phyloP scores from a whole-genome alignment of 176 grass and related monocot genomes.

The Hordeum marinum region DNA sequence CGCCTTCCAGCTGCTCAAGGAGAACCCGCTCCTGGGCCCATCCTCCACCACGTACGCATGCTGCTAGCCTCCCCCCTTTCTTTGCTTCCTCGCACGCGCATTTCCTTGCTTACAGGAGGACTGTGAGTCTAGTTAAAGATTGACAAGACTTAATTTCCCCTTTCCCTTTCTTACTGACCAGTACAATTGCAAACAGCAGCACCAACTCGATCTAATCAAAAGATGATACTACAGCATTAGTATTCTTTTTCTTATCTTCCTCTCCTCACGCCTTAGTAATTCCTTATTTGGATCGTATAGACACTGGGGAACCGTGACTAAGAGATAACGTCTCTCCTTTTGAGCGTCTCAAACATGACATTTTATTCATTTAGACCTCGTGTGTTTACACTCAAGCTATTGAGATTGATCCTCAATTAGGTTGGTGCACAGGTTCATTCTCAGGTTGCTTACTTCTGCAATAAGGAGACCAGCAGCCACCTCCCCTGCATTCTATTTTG shows the following conservation, averaged over 20 bases:
- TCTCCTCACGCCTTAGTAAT: not conserved
- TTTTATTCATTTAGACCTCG: not conserved
- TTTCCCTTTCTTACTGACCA: not conserved
- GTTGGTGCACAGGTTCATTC: not conserved
- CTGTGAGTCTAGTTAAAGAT: no score
- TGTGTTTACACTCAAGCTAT: not conserved
- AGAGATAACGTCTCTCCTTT: no score
- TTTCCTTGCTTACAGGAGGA: no score
- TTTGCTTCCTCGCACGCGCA: not conserved
- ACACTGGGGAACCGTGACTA: no score
- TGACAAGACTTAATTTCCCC: not conserved
- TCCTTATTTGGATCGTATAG: not conserved
- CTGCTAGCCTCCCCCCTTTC: not conserved
- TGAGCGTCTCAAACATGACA: no score
- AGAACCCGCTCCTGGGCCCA: constrained; percentile 88
- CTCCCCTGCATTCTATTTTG: no score
- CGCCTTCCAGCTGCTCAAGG: constrained; percentile 75
- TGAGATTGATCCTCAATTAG: not conserved
- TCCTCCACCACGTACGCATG: constrained; percentile 60
- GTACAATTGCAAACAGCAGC: not conserved
- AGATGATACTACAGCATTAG: not conserved
- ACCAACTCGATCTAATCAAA: not conserved
- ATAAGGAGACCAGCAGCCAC: no score
- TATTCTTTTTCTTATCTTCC: not conserved
- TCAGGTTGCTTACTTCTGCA: not conserved